Conservation (phyloP, 1,284 basidiomycete species). For the Apiotrichum domesticum region DNA sequence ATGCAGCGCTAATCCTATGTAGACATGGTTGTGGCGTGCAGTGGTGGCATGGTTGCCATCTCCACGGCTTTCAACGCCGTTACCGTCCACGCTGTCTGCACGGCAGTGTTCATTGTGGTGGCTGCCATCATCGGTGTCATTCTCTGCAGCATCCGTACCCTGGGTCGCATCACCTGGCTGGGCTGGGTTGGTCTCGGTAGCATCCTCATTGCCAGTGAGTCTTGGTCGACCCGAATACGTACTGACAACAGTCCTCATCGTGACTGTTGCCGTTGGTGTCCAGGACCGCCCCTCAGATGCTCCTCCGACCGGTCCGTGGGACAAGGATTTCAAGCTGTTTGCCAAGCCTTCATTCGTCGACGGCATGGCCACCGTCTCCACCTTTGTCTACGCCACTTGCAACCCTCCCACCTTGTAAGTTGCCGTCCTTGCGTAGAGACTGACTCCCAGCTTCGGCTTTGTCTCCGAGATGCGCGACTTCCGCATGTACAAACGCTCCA, state of each 20-base stretch:
- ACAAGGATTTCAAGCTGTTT: slow-evolving; percentile 25
- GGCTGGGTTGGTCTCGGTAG: slow-evolving; percentile 30
- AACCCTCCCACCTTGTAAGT: slow-evolving; percentile 14
- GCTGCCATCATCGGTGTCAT: slow-evolving; percentile 25
- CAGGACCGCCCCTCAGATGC: slow-evolving; percentile 36
- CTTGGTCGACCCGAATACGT: too few species aligned
- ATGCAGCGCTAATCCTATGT: slow-evolving; percentile 8
- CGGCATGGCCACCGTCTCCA: slow-evolving; percentile 1
- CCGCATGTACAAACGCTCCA: slow-evolving; percentile 19
- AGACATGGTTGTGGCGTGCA: slow-evolving; percentile 14
- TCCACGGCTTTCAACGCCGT: slow-evolving; percentile 47
- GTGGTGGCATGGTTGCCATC: slow-evolving; percentile 27
- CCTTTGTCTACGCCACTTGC: slow-evolving; percentile 25
- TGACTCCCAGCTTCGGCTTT: slow-evolving; percentile 19
- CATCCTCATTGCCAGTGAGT: slow-evolving; percentile 17
- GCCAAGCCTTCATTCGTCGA: slow-evolving; percentile 22
- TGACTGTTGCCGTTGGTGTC: slow-evolving; percentile 36
- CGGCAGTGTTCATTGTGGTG: slow-evolving; percentile 40
- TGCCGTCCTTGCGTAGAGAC: too few species aligned
- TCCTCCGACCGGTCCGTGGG: slow-evolving; percentile 28
- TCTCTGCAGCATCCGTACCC: slow-evolving; percentile 36
- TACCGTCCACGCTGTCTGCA: slow-evolving; percentile 36
- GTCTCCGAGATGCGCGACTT: slow-evolving; percentile 38
- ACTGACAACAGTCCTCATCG: slow-evolving; percentile 10
- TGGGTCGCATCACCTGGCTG: slow-evolving; percentile 36